Evolutionary conservation across 2,329 filamentous ascomycete species (phyloP), one percentile per base, ranked within the genome.

Genomic region (Monosporascus cannonballus): DNA sequence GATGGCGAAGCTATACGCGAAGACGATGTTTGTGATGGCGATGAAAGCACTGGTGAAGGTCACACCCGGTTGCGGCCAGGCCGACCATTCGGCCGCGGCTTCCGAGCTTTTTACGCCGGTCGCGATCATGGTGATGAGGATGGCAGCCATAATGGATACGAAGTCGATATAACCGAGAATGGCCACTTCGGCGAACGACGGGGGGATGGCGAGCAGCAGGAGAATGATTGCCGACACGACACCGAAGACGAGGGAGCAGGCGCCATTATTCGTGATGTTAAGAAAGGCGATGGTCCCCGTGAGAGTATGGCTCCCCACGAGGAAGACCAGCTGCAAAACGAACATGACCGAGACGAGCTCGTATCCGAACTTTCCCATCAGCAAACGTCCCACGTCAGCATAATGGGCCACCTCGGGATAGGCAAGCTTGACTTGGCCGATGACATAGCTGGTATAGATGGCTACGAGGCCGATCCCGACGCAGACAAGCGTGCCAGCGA

Each of bases 261-360:
- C 71, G 2, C 72, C 76, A 61, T 83, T 76, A 20, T 75, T 64
- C 2, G 80, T 81, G 54, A 86, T 70, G 17, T 76, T 78, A 56
- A 84, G 82, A 69, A 85, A 76, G 53, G 81, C 81, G 58, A 85
- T 80, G 20, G 74, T 76, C 61, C 85, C 85, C 1, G 80, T 83
- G 49, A 85, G 70, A 27, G 85, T 71, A 62, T 87, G 84, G 45
- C 80, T 82, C 6, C 76, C 80, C 72, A 85, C 82, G 62, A 85
- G 76, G 69, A 86, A 85, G n/a, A 83, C 66, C 24, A 86, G 69
- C 61, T 85, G 79, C 46, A 85, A 64, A 7, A 77, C 69, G 59
- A 82, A 79, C 24, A 73, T 77, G 34, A 69, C 63, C 7, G 79
- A 80, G 51, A 83, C 69, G 36, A 86, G 54, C 59, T 83, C 78